Conservation (phyloP, 129 eudicot species). For the Calendula officinalis region DNA sequence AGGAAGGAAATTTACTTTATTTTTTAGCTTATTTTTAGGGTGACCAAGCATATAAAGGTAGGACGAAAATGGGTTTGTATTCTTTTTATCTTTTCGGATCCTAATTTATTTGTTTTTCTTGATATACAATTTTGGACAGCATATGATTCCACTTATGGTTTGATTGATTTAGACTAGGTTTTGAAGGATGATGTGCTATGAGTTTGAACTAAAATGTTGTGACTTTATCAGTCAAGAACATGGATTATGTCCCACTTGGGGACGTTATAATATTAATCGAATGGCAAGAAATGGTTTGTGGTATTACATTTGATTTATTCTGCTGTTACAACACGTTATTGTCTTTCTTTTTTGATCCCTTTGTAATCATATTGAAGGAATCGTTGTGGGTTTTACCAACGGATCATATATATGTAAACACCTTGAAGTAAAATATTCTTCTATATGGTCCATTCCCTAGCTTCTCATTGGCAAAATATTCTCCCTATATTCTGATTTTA, state of each 20-base stretch:
- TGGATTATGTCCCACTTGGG: constrained; percentile 34
- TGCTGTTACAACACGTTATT: constrained; percentile 33
- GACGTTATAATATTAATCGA: constrained; percentile 32
- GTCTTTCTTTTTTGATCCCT: constrained; percentile 20
- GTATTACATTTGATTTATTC: constrained; percentile 9
- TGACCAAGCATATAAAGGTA: background rate
- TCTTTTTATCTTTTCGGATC: background rate
- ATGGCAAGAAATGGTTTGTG: constrained; percentile 39
- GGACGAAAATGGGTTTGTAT: background rate
- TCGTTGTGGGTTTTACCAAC: constrained; percentile 22
- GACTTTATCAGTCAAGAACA: constrained; percentile 28
- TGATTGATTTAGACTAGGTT: constrained; percentile 4
- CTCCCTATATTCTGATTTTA: constrained; percentile 41
- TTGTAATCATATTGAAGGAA: constrained; percentile 36
- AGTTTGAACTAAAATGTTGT: constrained; percentile 33
- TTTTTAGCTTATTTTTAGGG: constrained; percentile 9
- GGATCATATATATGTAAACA: constrained; percentile 16
- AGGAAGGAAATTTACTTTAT: constrained; percentile 2
- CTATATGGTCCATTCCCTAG: constrained; percentile 36
- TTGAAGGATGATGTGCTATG: constrained; percentile 34
- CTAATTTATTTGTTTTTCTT: constrained; percentile 1
- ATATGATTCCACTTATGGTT: constrained; percentile 3
- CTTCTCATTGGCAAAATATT: constrained; percentile 26
- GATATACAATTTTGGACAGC: constrained; percentile 15
- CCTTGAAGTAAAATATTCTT: constrained; percentile 17